These are phyloP conservation scores for Corrigiola litoralis DNA, from an alignment of 179 eudicot genomes.

Conservation along the genomic window DNA sequence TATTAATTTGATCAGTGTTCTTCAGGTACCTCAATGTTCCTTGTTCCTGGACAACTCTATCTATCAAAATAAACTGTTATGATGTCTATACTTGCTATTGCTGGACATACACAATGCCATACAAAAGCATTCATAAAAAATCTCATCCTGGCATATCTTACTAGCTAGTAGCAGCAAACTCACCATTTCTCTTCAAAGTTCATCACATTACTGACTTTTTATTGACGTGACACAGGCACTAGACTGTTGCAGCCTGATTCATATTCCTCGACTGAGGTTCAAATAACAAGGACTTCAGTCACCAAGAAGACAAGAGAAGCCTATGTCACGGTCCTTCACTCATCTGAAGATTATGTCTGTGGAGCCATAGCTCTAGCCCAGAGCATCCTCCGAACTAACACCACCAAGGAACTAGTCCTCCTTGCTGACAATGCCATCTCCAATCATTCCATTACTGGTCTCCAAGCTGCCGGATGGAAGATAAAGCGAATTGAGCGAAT, in stretches of 20 bases:
- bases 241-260: conserved; percentile 9
- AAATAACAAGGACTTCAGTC: not conserved
- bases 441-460: conserved; percentile 40
- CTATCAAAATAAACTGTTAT: no score
- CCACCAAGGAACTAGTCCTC: conserved; percentile 66
- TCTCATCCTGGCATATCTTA: no score
- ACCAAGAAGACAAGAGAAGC: conserved; percentile 45
- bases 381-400: conserved; percentile 62
- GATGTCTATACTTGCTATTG: no score
- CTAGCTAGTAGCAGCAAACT: no score
- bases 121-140: no score
- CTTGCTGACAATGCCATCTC: conserved; percentile 61
- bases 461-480: conserved; percentile 67
- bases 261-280: not conserved
- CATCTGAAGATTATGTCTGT: conserved; percentile 75
- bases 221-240: conserved; percentile 15
- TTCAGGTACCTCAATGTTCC: no score
- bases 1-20: no score
- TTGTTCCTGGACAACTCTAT: no score
- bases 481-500: conserved; percentile 57
- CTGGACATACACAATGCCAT: no score
- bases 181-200: not conserved
- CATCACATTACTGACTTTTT: not conserved
- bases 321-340: conserved; percentile 73
- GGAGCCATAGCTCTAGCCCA: conserved; percentile 85